Evolutionary conservation across 2,329 filamentous ascomycete species (phyloP).

Genomic region (Penicillium sp.): DNA sequence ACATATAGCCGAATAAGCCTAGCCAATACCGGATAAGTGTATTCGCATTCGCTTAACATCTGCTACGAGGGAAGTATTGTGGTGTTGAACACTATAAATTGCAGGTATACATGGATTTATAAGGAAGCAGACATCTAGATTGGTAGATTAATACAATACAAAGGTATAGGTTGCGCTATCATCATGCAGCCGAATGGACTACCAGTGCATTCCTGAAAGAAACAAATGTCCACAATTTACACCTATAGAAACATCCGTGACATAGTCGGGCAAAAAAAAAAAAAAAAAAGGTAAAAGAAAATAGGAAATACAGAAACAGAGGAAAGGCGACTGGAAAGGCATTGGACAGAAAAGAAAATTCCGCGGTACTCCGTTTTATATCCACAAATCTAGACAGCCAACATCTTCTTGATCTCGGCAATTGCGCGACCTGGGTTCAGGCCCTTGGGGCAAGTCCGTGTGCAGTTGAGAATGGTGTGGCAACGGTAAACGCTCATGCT

Average conservation of each 20-base stretch:
- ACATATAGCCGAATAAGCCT: conserved; percentile 12
- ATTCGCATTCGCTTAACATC: not conserved
- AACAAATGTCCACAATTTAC: conserved; percentile 22
- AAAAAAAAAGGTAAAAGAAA: conserved; percentile 10
- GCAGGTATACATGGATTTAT: not conserved
- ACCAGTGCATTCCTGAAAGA: conserved; percentile 21
- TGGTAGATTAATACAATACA: conserved; percentile 4
- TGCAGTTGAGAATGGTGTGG: conserved; percentile 99
- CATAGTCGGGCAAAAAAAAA: conserved; percentile 5
- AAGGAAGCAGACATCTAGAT: not conserved
- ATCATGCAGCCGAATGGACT: conserved; percentile 15
- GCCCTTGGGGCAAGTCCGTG: conserved; percentile 93
- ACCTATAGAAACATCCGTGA: conserved; percentile 23
- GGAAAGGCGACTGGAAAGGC: conserved; percentile 7
- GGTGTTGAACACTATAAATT: not conserved
- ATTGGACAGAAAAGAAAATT: conserved; percentile 19
- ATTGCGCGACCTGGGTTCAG: conserved; percentile 92
- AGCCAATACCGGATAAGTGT: conserved; percentile 1
- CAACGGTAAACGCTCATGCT: conserved; percentile 98
- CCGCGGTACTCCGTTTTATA: conserved; percentile 21
- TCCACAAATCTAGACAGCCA: conserved; percentile 48
- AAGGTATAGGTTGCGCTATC: conserved; percentile 4
- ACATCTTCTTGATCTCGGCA: conserved; percentile 96
- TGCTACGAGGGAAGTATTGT: not conserved
- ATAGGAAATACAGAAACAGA: conserved; percentile 11